phyloP scores from a whole-genome alignment of 2,329 filamentous ascomycete genomes.

The Mollisiaceae sp. region DNA sequence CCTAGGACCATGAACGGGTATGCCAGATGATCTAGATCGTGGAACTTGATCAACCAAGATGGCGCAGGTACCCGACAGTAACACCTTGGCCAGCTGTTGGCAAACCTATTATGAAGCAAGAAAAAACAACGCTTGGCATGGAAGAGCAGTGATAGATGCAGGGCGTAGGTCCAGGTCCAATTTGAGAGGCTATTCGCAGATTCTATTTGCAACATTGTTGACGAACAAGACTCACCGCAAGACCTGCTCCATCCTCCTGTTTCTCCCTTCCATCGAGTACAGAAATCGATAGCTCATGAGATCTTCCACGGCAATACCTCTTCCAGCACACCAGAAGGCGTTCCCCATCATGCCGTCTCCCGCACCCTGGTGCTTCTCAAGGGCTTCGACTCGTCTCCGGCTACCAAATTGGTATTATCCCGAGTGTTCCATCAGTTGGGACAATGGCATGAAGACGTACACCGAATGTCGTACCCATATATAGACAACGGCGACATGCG shows the following conservation, averaged over 20 bases:
- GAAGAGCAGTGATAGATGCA: not conserved
- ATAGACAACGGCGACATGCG: not conserved
- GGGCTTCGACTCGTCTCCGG: not conserved
- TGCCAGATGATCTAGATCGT: conserved; percentile 20
- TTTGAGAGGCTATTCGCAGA: not conserved
- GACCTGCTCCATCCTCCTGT: not conserved
- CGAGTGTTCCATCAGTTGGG: conserved; percentile 5
- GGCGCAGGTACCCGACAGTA: conserved; percentile 18
- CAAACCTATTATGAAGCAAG: not conserved
- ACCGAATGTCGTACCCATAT: conserved; percentile 1
- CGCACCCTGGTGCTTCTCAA: not conserved
- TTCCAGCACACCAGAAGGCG: not conserved
- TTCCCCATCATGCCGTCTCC: not conserved
- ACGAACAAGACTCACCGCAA: not conserved
- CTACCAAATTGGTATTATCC: not conserved
- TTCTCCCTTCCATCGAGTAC: not conserved
- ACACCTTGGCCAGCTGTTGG: not conserved
- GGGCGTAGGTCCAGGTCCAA: not conserved
- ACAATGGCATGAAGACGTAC: conserved; percentile 1
- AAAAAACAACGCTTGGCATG: not conserved
- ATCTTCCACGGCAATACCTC: not conserved
- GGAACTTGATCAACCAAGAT: conserved; percentile 14
- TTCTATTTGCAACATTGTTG: not conserved
- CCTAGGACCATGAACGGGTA: not conserved
- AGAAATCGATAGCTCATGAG: conserved; percentile 7